Evolutionary conservation across 257 asterid species (phyloP).

Genomic region (Scutellaria baicalensis): DNA sequence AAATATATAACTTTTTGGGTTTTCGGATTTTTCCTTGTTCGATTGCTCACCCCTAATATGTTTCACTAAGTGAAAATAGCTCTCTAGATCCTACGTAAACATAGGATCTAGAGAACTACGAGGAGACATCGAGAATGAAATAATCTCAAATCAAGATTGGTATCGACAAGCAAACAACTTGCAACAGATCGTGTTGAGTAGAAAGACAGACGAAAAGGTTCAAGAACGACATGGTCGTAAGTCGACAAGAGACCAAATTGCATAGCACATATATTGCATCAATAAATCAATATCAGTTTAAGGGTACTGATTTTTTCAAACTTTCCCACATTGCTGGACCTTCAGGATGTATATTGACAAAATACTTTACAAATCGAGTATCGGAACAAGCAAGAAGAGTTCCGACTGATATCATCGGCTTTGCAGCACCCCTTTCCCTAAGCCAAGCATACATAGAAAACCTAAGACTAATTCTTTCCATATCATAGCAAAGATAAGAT

Average conservation of each 20-base stretch:
- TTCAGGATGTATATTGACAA: conserved; percentile 67
- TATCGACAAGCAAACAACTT: too few relatives aligned
- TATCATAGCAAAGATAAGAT: conserved; percentile 68
- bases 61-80: too few relatives aligned
- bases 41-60: too few relatives aligned
- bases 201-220: too few relatives aligned
- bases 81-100: too few relatives aligned
- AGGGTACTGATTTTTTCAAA: conserved; percentile 28
- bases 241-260: not conserved
- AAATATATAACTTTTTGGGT: too few relatives aligned
- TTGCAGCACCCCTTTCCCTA: conserved; percentile 64
- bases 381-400: conserved; percentile 78
- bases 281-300: conserved; percentile 10
- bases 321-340: conserved; percentile 72
- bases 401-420: conserved; percentile 60
- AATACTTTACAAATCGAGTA: conserved; percentile 56
- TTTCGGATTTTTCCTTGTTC: too few relatives aligned
- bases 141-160: too few relatives aligned
- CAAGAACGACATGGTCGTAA: not conserved
- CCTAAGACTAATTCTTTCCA: conserved; percentile 55
- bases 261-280: not conserved
- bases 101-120: too few relatives aligned
- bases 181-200: too few relatives aligned
- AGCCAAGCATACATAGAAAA: conserved; percentile 79
- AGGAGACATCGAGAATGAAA: too few relatives aligned